These are phyloP conservation scores for Lanmaoa pseudosensibilis DNA, from an alignment of 768 basidiomycete species.

Conservation along the genomic window DNA sequence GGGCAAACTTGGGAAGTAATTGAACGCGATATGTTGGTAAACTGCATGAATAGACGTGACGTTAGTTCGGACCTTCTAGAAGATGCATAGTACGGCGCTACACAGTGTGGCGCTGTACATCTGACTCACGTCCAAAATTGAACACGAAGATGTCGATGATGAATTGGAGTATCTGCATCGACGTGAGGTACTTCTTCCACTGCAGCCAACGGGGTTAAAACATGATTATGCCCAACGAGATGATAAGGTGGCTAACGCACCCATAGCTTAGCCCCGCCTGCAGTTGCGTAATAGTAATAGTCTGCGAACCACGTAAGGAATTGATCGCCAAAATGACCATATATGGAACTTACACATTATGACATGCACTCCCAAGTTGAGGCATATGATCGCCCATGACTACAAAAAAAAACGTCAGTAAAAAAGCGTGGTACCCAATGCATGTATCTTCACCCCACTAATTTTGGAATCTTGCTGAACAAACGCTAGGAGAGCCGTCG, in stretches of 20 bases:
- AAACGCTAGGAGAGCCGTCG: constrained; percentile 89
- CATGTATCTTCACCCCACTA: constrained; percentile 57
- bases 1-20: constrained; percentile 24
- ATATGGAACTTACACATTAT: constrained; percentile 77
- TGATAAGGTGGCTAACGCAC: constrained; percentile 4
- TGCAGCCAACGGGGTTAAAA: not conserved
- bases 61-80: not conserved
- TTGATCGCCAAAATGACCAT: not conserved
- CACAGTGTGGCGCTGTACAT: not conserved
- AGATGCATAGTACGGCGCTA: not conserved
- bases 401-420: constrained; percentile 31
- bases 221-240: not conserved
- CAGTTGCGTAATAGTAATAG: constrained; percentile 98
- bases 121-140: constrained; percentile 25
- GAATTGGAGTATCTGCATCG: constrained; percentile 30
- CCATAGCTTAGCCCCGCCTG: constrained; percentile 48
- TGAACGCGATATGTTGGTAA: constrained; percentile 30
- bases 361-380: constrained; percentile 90
- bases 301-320: constrained; percentile 47
- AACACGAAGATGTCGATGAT: constrained; percentile 22
- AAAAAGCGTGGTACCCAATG: not conserved
- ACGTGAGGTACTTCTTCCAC: constrained; percentile 31
- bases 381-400: constrained; percentile 89
- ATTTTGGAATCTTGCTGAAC: constrained; percentile 88
- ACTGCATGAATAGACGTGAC: constrained; percentile 6